Percentiles rank a stretch among this genome's conserved stretches.
These are phyloP conservation scores for Penicillium sp. DNA, from an alignment of 2,329 filamentous ascomycete genomes.

Conservation along the genomic window DNA sequence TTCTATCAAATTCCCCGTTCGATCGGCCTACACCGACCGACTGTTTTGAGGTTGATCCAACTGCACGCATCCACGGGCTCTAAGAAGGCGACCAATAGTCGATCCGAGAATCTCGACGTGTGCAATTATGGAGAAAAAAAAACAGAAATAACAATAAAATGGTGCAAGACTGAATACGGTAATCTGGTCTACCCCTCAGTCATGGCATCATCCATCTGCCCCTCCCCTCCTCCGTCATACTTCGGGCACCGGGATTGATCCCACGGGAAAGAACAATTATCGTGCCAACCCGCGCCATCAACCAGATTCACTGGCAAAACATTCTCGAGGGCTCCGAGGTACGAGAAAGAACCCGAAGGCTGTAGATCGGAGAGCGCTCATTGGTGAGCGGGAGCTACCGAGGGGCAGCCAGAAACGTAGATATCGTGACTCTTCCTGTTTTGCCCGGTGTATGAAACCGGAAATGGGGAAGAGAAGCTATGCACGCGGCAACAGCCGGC, in stretches of 20 bases:
- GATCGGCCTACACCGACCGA: slow-evolving; percentile 11
- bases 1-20: slow-evolving; percentile 6
- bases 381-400: slow-evolving; percentile 30
- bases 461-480: slow-evolving; percentile 29
- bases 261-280: slow-evolving; percentile 10
- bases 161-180: not conserved
- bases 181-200: slow-evolving; percentile 19
- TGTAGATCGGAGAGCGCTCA: slow-evolving; percentile 13
- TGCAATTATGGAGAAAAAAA: not conserved
- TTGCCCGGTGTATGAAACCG: slow-evolving; percentile 43
- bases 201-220: slow-evolving; percentile 15
- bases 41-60: slow-evolving; percentile 7
- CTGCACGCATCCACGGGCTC: slow-evolving; percentile 2
- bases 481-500: slow-evolving; percentile 30
- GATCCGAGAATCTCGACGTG: not conserved
- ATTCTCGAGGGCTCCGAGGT: slow-evolving; percentile 27
- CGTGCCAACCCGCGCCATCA: slow-evolving; percentile 6
- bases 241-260: slow-evolving; percentile 1
- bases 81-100: too few species aligned
- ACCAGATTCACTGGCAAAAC: slow-evolving; percentile 22
- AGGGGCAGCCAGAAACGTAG: slow-evolving; percentile 18
- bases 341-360: slow-evolving; percentile 19
- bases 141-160: not conserved
- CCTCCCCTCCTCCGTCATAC: slow-evolving; percentile 5
- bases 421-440: slow-evolving; percentile 39